Evolutionary conservation across 208 protist species (phyloP).

Genomic region (Trypanosoma brucei): DNA sequence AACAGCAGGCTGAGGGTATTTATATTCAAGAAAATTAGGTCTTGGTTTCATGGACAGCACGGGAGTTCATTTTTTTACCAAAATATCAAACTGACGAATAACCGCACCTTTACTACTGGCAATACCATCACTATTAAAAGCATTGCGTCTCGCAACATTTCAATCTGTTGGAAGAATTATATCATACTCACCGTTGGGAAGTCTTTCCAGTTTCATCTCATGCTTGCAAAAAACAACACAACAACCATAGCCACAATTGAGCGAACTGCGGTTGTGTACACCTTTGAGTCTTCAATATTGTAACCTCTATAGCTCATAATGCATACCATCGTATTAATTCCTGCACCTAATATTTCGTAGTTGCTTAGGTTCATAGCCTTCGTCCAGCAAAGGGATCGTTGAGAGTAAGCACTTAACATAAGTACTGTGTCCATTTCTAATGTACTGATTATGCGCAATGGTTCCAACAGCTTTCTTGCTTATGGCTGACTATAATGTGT

Average conservation of each 20-base stretch:
- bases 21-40: constrained; percentile 83
- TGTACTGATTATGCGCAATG: constrained; percentile 94
- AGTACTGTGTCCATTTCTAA: constrained; percentile 98
- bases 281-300: constrained; percentile 99
- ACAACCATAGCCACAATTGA: constrained; percentile 97
- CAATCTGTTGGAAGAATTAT: constrained; percentile 69
- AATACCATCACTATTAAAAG: constrained; percentile 95
- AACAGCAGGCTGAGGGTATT: constrained; percentile 88
- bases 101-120: constrained; percentile 71
- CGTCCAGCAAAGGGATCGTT: constrained; percentile 96
- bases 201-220: constrained; percentile 65
- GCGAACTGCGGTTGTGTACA: constrained; percentile 94
- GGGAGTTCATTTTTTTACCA: constrained; percentile 94
- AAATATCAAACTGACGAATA: constrained; percentile 87
- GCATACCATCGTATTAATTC: constrained; percentile 99
- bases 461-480: constrained; percentile 98
- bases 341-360: constrained; percentile 97
- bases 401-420: constrained; percentile 98
- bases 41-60: constrained; percentile 33
- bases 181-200: constrained; percentile 65
- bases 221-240: constrained; percentile 93
- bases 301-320: constrained; percentile 99
- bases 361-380: constrained; percentile 95
- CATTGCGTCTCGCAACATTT: constrained; percentile 46
- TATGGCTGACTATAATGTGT: constrained; percentile 99